A percentile compares a stretch with the other conserved stretches of the same genome.
These are phyloP conservation scores for Shiraia sp. DNA, from an alignment of 2,329 filamentous ascomycete species.

Conservation along the genomic window DNA sequence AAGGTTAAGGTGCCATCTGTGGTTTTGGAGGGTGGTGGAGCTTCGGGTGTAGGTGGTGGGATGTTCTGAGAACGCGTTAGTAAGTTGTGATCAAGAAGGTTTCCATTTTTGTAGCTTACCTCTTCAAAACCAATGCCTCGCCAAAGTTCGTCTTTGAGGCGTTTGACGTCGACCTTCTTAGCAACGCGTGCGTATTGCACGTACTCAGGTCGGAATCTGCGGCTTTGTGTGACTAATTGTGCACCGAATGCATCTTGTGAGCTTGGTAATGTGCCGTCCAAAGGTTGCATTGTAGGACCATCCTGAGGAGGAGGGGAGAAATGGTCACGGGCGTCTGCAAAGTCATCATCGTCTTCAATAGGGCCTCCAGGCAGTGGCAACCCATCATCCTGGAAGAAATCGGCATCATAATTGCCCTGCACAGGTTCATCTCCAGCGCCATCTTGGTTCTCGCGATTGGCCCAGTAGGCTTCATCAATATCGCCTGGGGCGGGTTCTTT, in stretches of 20 bases:
- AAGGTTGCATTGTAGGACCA: conserved; percentile 34
- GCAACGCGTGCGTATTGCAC: conserved; percentile 68
- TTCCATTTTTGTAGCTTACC: conserved; percentile 24
- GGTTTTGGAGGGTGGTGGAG: conserved; percentile 44
- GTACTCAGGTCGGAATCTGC: conserved; percentile 65
- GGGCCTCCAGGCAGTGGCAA: conserved; percentile 68
- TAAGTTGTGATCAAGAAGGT: not conserved
- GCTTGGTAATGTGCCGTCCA: conserved; percentile 57
- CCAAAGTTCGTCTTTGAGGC: conserved; percentile 69
- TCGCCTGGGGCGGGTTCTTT: conserved; percentile 68
- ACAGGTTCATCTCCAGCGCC: conserved; percentile 59
- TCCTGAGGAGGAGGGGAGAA: conserved; percentile 69
- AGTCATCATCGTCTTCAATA: conserved; percentile 68
- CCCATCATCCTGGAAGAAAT: conserved; percentile 94
- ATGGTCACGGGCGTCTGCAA: conserved; percentile 79
- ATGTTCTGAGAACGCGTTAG: conserved; percentile 23
- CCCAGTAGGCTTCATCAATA: conserved; percentile 97
- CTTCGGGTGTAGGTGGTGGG: conserved; percentile 20
- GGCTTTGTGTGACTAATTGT: conserved; percentile 64
- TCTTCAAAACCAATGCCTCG: conserved; percentile 60
- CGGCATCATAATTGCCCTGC: conserved; percentile 87
- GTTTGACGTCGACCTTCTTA: conserved; percentile 68
- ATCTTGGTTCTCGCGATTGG: conserved; percentile 53
- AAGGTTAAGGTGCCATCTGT: conserved; percentile 71
- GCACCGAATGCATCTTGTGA: conserved; percentile 62